These are phyloP conservation scores for Lolium perenne DNA, from an alignment of 176 grass and related monocot species.

Conservation along the genomic window DNA sequence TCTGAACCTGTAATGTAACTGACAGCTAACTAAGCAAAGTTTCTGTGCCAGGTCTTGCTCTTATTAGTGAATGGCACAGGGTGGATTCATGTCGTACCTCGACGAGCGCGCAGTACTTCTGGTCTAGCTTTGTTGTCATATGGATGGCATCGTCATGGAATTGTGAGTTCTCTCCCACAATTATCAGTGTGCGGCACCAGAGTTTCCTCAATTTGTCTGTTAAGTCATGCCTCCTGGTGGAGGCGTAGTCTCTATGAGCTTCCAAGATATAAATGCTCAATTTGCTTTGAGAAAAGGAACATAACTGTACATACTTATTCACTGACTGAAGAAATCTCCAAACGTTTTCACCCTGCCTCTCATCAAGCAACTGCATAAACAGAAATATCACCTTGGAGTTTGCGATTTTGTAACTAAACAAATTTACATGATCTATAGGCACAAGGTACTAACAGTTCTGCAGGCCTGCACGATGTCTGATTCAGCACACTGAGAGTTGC, in stretches of 20 bases:
- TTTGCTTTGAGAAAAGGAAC: not conserved
- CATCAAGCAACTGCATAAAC: slow-evolving; percentile 78
- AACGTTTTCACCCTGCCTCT: slow-evolving; percentile 64
- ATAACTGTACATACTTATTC: slow-evolving; percentile 55
- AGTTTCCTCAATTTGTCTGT: slow-evolving; percentile 69
- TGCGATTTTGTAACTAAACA: not conserved
- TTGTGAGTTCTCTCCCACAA: slow-evolving; percentile 73
- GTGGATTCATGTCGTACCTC: slow-evolving; percentile 54
- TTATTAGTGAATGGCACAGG: not conserved
- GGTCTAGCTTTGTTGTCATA: slow-evolving; percentile 69
- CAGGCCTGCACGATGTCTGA: slow-evolving; percentile 81
- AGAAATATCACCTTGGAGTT: not conserved
- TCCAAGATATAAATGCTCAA: not conserved
- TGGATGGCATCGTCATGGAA: slow-evolving; percentile 80
- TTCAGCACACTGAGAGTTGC: slow-evolving; percentile 62
- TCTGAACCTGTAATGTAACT: slow-evolving; percentile 67
- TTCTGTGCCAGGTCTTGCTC: not conserved
- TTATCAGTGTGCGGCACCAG: slow-evolving; percentile 74
- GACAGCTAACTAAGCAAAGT: not conserved
- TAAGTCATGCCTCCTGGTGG: slow-evolving; percentile 72
- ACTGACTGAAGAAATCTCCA: slow-evolving; percentile 82
- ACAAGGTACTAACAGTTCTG: slow-evolving; percentile 63
- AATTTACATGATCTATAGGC: not conserved
- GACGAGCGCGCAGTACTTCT: slow-evolving; percentile 62
- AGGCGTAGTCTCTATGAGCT: slow-evolving; percentile 15